Conservation (phyloP, 805 yeast species). For the Suhomyces xylopsoci region DNA sequence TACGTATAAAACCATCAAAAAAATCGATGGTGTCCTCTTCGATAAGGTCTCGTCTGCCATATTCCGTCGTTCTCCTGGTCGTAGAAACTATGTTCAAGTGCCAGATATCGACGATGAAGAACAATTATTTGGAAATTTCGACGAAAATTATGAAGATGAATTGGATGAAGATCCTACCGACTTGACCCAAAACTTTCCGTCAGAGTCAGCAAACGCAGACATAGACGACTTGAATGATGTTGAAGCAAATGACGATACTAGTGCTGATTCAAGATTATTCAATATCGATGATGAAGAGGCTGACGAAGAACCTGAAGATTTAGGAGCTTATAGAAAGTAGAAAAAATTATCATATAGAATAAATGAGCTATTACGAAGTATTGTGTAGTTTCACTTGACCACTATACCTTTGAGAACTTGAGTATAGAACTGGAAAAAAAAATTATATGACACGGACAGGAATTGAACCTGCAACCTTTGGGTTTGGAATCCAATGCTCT, state of each 20-base stretch:
- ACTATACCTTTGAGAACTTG: too few relatives aligned
- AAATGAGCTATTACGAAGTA: not conserved
- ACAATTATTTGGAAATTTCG: constrained; percentile 40
- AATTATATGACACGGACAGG: constrained; percentile 19
- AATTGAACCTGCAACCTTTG: constrained; percentile 22
- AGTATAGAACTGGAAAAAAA: not conserved
- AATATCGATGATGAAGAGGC: constrained; percentile 27
- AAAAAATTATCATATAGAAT: not conserved
- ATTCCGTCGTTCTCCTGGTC: constrained; percentile 38
- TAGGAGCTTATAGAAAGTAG: not conserved
- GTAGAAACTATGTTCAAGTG: constrained; percentile 39
- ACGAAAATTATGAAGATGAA: constrained; percentile 40
- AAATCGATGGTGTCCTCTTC: constrained; percentile 31
- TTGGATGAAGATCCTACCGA: constrained; percentile 25
- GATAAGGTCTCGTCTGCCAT: constrained; percentile 28
- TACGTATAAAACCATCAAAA: constrained; percentile 29
- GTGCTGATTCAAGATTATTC: constrained; percentile 26
- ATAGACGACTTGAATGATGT: constrained; percentile 12
- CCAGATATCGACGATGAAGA: constrained; percentile 40
- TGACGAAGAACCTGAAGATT: constrained; percentile 13
- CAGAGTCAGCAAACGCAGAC: constrained; percentile 19
- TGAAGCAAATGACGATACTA: not conserved
- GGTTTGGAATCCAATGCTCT: constrained; percentile 20
- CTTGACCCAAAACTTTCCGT: constrained; percentile 12
- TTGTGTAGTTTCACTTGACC: not conserved